phyloP scores from a whole-genome alignment of 441 rosid species.

The Manihot esculenta region DNA sequence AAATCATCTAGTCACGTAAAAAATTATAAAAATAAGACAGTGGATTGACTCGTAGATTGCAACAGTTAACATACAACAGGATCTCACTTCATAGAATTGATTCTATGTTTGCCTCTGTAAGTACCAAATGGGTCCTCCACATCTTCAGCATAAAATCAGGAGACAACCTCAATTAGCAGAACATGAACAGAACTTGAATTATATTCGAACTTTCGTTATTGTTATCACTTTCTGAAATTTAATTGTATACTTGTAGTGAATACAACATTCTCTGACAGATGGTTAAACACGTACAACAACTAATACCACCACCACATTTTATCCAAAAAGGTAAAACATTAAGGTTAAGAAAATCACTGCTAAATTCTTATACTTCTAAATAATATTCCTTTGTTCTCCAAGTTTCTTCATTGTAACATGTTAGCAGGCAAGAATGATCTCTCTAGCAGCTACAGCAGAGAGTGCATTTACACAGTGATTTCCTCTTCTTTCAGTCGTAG shows the following conservation, averaged over 20 bases:
- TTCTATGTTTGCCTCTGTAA: neutral
- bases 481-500: conserved; percentile 67
- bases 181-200: neutral
- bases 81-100: neutral
- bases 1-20: neutral
- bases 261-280: conserved; percentile 8
- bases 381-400: neutral
- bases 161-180: neutral
- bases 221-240: conserved; percentile 11
- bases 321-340: conserved; percentile 7
- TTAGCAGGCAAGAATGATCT: conserved; percentile 13
- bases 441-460: conserved; percentile 4
- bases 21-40: neutral
- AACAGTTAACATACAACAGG: too few relatives aligned
- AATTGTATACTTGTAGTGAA: conserved; percentile 18
- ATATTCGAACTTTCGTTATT: neutral
- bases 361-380: neutral
- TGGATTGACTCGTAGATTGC: neutral
- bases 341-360: neutral
- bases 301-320: too few relatives aligned
- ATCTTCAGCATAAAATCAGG: neutral
- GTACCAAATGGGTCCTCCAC: neutral
- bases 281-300: conserved; percentile 9
- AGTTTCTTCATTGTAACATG: conserved; percentile 5
- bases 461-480: conserved; percentile 34